Base-by-base conservation (phyloP, 1,284 basidiomycete species). In the Apiotrichum domesticum region DNA sequence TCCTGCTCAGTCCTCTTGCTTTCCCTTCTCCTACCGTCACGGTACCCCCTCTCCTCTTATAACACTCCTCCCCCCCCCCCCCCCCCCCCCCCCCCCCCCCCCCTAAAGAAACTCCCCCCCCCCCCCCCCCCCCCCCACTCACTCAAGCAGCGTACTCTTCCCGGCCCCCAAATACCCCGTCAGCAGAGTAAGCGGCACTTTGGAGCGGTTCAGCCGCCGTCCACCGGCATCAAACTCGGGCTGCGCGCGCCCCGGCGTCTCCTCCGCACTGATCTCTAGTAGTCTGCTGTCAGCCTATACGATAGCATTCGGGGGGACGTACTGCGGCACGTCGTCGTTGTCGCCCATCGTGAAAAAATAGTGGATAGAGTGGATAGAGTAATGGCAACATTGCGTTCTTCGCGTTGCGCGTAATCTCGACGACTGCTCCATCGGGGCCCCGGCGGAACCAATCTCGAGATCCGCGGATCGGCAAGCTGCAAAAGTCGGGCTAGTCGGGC, bases 151-250 rank as follows among this genome's bases (percentile, higher is more conserved):
- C 0, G 92, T 94, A 6, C 89, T 90, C 77, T 96, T 96, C 39
- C 92, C 92, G 6, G 77, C 74, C 4, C 92, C 92, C 3, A 96
- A 82, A 66, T 94, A 95, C 5, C 93, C 93, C 56, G 87, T 91
- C 55, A 96, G 87, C 58, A 95, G 86, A 4, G 91, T 95, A 21
- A 93, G 81, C 15, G 91, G 91, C 3, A 94, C 87, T 53, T 84
- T 74, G n/a, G 61, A 60, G 15, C 71, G 58, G 42, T 70, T 71
- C 42, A 60, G 62, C 41, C 32, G 48, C 44, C 40, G 44, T 8
- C 46, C 39, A n/a, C 21, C 37, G 8, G 39, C 40, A 55, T 34
- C 51, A 6, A 45, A 35, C 42, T 43, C 46, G 21, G 21, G 41
- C 15, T 34, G n/a, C 41, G 42, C 35, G 29, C 8, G 41, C 21